These are phyloP conservation scores for Hanseniaspora uvarum DNA, from an alignment of 1,139 yeast species.

Conservation along the genomic window DNA sequence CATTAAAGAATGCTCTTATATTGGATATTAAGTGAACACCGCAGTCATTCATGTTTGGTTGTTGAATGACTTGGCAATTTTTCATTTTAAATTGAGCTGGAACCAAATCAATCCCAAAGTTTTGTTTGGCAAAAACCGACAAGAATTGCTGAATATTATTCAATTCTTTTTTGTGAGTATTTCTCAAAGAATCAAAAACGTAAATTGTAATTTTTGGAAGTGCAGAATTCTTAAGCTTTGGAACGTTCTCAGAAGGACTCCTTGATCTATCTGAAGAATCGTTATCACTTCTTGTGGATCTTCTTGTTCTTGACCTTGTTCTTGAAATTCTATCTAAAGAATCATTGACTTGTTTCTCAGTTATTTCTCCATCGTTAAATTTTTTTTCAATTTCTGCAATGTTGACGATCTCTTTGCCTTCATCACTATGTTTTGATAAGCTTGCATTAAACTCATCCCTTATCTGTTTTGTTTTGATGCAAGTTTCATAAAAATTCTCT, in stretches of 20 bases:
- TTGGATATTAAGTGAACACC: constrained; percentile 87
- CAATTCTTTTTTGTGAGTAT: constrained; percentile 45
- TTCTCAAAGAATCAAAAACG: constrained; percentile 68
- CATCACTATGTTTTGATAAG: not conserved
- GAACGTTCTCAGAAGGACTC: not conserved
- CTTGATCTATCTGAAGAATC: constrained; percentile 13
- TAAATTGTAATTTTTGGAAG: constrained; percentile 44
- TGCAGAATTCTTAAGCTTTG: constrained; percentile 14
- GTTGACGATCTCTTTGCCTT: not conserved
- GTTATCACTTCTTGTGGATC: not conserved
- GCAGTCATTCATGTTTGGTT: constrained; percentile 85
- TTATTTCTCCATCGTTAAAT: not conserved
- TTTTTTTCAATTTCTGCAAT: not conserved
- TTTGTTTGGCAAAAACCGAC: constrained; percentile 61
- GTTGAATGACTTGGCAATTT: constrained; percentile 64
- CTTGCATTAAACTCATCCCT: not conserved
- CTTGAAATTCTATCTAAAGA: not conserved
- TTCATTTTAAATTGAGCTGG: constrained; percentile 37
- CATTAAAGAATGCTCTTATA: constrained; percentile 51
- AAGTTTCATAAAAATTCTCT: constrained; percentile 33
- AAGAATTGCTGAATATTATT: constrained; percentile 53
- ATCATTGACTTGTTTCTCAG: not conserved
- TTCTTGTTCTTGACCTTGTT: not conserved
- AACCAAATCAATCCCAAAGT: constrained; percentile 41
- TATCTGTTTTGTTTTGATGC: not conserved